A percentile compares a stretch with the other conserved stretches of the same genome.
These are phyloP conservation scores for Rhizopogon vesiculosus DNA, from an alignment of 768 basidiomycete species.

Conservation along the genomic window DNA sequence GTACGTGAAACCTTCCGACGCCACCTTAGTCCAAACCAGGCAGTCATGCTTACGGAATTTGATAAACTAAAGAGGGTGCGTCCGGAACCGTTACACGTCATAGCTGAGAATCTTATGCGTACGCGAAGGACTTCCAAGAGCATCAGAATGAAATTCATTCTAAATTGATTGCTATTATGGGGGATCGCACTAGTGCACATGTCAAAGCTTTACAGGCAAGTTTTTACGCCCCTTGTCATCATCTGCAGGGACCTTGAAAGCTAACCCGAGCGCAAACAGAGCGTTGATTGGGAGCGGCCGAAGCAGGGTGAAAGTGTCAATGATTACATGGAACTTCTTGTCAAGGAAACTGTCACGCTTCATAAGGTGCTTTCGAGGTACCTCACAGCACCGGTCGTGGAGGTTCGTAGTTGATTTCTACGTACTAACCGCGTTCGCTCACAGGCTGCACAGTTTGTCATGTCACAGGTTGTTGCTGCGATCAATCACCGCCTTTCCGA, in stretches of 20 bases:
- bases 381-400: conserved; percentile 70
- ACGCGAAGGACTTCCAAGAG: conserved; percentile 82
- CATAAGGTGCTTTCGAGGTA: conserved; percentile 96
- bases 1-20: conserved; percentile 92
- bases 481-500: conserved; percentile 89
- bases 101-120: neutral
- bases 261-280: conserved; percentile 34
- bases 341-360: conserved; percentile 92
- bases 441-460: conserved; percentile 61
- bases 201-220: conserved; percentile 75
- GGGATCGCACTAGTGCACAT: conserved; percentile 84
- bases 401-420: conserved; percentile 43
- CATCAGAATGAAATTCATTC: conserved; percentile 99
- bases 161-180: conserved; percentile 98
- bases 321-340: conserved; percentile 88
- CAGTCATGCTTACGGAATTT: conserved; percentile 95
- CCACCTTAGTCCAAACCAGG: conserved; percentile 91
- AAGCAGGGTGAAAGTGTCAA: conserved; percentile 63
- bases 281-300: conserved; percentile 72
- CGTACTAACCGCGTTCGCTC: conserved; percentile 9
- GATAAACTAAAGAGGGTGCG: conserved; percentile 94
- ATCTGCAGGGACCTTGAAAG: neutral
- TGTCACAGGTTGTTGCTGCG: conserved; percentile 91
- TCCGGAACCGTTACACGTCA: conserved; percentile 9
- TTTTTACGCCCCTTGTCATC: conserved; percentile 10